These are phyloP conservation scores for Phytophthora pinifolia DNA, from an alignment of 352 stramenopile species.

Conservation along the genomic window DNA sequence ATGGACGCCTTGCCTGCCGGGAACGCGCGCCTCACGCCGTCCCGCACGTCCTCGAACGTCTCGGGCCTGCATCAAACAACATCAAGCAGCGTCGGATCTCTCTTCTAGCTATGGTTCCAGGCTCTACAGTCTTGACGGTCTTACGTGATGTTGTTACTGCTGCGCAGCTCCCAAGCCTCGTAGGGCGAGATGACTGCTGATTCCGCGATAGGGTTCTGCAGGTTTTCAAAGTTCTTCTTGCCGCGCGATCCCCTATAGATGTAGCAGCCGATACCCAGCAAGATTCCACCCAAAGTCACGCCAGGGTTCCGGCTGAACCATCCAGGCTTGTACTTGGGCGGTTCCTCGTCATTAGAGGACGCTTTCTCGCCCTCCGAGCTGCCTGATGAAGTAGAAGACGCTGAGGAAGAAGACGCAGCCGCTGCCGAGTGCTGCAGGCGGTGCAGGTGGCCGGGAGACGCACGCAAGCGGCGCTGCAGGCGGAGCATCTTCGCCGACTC, in stretches of 20 bases:
- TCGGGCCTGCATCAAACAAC: slow-evolving; percentile 34
- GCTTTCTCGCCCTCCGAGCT: neutral
- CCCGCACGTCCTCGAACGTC: slow-evolving; percentile 51
- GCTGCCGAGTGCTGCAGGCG: slow-evolving; percentile 19
- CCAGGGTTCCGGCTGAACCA: slow-evolving; percentile 87
- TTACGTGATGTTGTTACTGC: slow-evolving; percentile 80
- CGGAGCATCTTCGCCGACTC: slow-evolving; percentile 14
- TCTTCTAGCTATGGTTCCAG: neutral
- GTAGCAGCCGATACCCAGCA: slow-evolving; percentile 67
- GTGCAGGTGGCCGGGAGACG: slow-evolving; percentile 9
- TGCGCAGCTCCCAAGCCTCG: slow-evolving; percentile 84
- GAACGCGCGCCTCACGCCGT: slow-evolving; percentile 55
- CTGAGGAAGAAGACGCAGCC: slow-evolving; percentile 4
- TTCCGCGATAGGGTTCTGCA: slow-evolving; percentile 76
- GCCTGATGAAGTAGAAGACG: slow-evolving; percentile 5
- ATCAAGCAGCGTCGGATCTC: neutral
- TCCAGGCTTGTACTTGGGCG: slow-evolving; percentile 79
- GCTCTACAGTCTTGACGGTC: neutral
- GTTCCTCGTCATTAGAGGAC: slow-evolving; percentile 38
- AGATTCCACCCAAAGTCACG: slow-evolving; percentile 68
- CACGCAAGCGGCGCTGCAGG: slow-evolving; percentile 21
- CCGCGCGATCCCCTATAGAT: slow-evolving; percentile 71
- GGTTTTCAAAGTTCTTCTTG: slow-evolving; percentile 80
- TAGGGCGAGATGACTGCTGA: slow-evolving; percentile 79
- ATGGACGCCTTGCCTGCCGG: slow-evolving; percentile 63